These are phyloP conservation scores for Trametes villosa DNA, from an alignment of 768 basidiomycete genomes.

Conservation along the genomic window DNA sequence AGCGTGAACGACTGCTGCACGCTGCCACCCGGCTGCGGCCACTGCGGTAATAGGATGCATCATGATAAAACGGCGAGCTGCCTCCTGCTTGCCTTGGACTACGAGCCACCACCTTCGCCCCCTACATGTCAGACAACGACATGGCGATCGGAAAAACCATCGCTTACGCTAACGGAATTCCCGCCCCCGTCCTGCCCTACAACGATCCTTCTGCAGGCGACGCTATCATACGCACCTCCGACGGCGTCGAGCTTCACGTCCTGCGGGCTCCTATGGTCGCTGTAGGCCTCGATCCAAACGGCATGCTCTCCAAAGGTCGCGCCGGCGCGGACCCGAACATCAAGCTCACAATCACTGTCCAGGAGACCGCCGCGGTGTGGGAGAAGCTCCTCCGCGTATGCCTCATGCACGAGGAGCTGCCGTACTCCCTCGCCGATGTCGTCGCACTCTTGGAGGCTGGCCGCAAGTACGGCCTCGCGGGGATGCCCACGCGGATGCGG, in stretches of 20 bases:
- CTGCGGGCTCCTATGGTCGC: neutral
- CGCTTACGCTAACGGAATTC: neutral
- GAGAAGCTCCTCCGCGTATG: slow-evolving; percentile 1
- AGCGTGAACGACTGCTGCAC: neutral
- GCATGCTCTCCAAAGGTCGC: neutral
- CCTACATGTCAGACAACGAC: neutral
- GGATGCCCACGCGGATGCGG: neutral
- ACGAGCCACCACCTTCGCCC: neutral
- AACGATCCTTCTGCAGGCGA: neutral
- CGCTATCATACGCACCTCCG: neutral
- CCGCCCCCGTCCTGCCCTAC: neutral
- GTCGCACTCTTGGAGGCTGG: neutral
- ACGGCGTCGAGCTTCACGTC: neutral
- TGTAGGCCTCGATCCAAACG: neutral
- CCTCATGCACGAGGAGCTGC: neutral
- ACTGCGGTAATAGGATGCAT: neutral
- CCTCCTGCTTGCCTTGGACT: no score
- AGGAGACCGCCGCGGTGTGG: neutral
- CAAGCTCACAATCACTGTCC: neutral
- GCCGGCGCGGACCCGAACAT: neutral
- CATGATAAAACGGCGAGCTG: no score
- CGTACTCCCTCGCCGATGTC: neutral
- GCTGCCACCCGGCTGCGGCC: no score
- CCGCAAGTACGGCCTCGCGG: neutral
- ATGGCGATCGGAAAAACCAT: neutral